Base-by-base conservation (phyloP, 2,329 filamentous ascomycete species). In the Fusarium coffeatum region DNA sequence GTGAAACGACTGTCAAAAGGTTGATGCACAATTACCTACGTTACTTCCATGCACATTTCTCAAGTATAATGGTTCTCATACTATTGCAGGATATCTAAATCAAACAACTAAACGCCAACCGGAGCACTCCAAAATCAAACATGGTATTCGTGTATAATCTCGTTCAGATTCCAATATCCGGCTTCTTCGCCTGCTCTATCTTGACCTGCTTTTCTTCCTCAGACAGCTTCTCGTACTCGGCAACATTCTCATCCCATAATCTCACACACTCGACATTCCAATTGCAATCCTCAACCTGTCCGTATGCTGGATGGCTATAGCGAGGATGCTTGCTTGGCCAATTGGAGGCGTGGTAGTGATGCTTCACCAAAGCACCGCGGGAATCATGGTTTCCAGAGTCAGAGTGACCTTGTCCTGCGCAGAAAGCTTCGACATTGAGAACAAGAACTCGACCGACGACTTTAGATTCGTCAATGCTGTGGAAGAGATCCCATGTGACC, bases 271-370 rank as follows among this genome's bases (percentile, higher is more conserved):
- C 86, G 8, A 81, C 77, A 45, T 89, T 84, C 90, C 90, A 92
- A 74, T 92, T 92, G 78, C 90, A 92, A 69, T 85, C 83, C 76
- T 92, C 90, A 0, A 92, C 90, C 77, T 91, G 88, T 8, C 89
- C 90, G 73, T 89, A 92, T 55, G 89, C 87, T 2, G 90, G 89
- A 76, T 93, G 90, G 48, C 83, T 89, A 79, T 86, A 91, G 30
- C 90, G 84, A 2, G 88, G 89, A 75, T 93, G 90, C 5, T 83
- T 83, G 55, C 85, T 86, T 4, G 90, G 91, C 91, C 91, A 93
- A 63, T 88, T 87, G 3, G 90, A 92, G 1, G 91, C 91, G 77
- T 93, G 91, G 74, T 92, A 93, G 77, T 92, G 90, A 76, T 93
- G 91, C 77, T 89, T 91, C 25, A 93, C 90, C 3, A 93, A 82